Conservation (phyloP, 2,329 filamentous ascomycete species). For the Albophoma yamanashiensis region DNA sequence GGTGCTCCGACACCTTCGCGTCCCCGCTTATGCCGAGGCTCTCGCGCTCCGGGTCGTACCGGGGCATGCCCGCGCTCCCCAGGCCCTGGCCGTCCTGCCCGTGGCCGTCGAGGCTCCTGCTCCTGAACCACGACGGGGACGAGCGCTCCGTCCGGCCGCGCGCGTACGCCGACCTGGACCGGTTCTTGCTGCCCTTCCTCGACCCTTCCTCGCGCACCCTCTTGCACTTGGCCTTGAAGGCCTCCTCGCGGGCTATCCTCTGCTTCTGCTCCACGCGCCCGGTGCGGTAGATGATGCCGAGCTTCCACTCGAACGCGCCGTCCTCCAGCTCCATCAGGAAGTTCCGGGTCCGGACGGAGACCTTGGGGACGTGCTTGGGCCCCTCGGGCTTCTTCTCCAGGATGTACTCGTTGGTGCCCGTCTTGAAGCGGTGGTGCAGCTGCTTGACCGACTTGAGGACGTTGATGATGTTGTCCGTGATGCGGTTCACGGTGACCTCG, state of each 20-base stretch:
- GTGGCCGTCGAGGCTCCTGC: slow-evolving; percentile 42
- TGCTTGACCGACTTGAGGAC: slow-evolving; percentile 79
- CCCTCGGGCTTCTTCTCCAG: slow-evolving; percentile 75
- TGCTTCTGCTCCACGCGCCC: slow-evolving; percentile 86
- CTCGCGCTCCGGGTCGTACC: slow-evolving; percentile 73
- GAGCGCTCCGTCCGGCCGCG: slow-evolving; percentile 21
- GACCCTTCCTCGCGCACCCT: slow-evolving; percentile 66
- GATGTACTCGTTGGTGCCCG: slow-evolving; percentile 79
- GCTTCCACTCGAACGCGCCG: slow-evolving; percentile 93
- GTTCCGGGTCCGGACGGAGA: slow-evolving; percentile 72
- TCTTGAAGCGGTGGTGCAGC: slow-evolving; percentile 85
- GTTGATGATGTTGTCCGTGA: slow-evolving; percentile 91
- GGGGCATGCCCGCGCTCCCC: slow-evolving; percentile 35
- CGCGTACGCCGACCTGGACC: slow-evolving; percentile 42
- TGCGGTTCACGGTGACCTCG: slow-evolving; percentile 76
- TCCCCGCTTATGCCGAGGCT: slow-evolving; percentile 54
- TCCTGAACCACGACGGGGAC: slow-evolving; percentile 31
- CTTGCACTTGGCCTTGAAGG: slow-evolving; percentile 78
- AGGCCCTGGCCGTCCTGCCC: slow-evolving; percentile 18
- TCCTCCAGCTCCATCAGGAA: slow-evolving; percentile 91
- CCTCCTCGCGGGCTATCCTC: slow-evolving; percentile 78
- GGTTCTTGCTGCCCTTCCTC: slow-evolving; percentile 40
- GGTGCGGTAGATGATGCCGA: slow-evolving; percentile 85
- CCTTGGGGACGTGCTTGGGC: slow-evolving; percentile 76
- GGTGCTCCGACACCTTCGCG: slow-evolving; percentile 61